Evolutionary conservation across 352 stramenopile genomes (phyloP).

Genomic region (Phytophthora kernoviae): DNA sequence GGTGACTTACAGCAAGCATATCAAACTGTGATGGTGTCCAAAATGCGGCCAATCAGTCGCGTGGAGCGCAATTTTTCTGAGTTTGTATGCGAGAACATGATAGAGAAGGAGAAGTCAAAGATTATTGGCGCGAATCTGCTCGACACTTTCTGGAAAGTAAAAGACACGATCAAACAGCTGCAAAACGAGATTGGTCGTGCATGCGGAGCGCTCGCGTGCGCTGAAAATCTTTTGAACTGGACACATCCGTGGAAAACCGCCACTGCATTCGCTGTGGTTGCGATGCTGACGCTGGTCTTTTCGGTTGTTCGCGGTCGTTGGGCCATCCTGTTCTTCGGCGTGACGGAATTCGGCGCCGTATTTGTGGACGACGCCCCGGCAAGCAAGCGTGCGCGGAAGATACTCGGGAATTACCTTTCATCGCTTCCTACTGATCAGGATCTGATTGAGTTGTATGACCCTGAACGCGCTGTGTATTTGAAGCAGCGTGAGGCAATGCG

Average conservation of each 20-base stretch:
- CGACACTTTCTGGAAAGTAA: slow-evolving; percentile 84
- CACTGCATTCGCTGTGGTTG: slow-evolving; percentile 56
- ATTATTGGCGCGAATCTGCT: slow-evolving; percentile 75
- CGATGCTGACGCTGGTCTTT: slow-evolving; percentile 58
- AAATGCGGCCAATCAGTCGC: slow-evolving; percentile 27
- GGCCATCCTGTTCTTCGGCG: slow-evolving; percentile 72
- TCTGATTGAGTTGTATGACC: slow-evolving; percentile 76
- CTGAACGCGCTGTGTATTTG: slow-evolving; percentile 66
- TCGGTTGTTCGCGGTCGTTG: slow-evolving; percentile 73
- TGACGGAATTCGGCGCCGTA: slow-evolving; percentile 79
- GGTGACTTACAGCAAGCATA: slow-evolving; percentile 17
- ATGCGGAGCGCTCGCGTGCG: slow-evolving; percentile 72
- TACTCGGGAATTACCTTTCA: slow-evolving; percentile 82
- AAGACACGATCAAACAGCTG: slow-evolving; percentile 77
- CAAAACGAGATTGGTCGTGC: slow-evolving; percentile 76
- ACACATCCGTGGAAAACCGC: slow-evolving; percentile 88
- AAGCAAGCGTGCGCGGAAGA: slow-evolving; percentile 79
- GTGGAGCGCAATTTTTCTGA: slow-evolving; percentile 72
- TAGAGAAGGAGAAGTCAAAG: slow-evolving; percentile 71
- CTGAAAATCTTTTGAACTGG: slow-evolving; percentile 89
- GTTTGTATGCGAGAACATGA: slow-evolving; percentile 68
- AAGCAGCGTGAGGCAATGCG: slow-evolving; percentile 50
- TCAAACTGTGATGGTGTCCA: slow-evolving; percentile 10
- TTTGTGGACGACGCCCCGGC: slow-evolving; percentile 79
- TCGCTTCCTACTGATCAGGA: slow-evolving; percentile 84